Evolutionary conservation across 2,329 filamentous ascomycete genomes (phyloP).

Genomic region (Ascochyta clinopodiicola): DNA sequence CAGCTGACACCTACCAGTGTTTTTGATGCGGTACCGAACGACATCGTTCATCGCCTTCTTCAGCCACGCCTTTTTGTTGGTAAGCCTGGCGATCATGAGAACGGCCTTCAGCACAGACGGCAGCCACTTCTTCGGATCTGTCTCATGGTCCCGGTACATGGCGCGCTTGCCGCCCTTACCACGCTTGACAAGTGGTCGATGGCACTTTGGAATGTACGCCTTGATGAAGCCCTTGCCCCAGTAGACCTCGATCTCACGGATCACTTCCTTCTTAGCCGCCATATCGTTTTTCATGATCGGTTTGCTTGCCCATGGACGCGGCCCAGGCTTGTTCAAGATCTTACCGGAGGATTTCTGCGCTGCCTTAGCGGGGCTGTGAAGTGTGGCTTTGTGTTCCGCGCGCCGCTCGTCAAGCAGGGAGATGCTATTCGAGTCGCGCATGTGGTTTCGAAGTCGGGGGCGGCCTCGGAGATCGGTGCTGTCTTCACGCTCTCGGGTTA

Average conservation of each 20-base stretch:
- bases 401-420: neutral
- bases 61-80: conserved; percentile 28
- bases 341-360: conserved; percentile 7
- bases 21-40: conserved; percentile 38
- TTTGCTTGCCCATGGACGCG: conserved; percentile 21
- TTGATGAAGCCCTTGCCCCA: conserved; percentile 41
- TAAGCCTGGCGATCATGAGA: conserved; percentile 33
- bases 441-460: neutral
- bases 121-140: conserved; percentile 39
- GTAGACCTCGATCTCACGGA: conserved; percentile 33
- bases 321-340: conserved; percentile 26
- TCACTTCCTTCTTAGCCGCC: conserved; percentile 30
- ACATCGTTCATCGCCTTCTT: conserved; percentile 36
- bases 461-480: neutral
- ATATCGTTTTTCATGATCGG: conserved; percentile 38
- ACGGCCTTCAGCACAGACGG: conserved; percentile 38
- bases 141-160: conserved; percentile 30
- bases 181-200: conserved; percentile 36
- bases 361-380: conserved; percentile 6
- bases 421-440: neutral
- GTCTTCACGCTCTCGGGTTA: neutral
- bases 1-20: conserved; percentile 22
- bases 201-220: conserved; percentile 37
- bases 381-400: neutral
- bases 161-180: conserved; percentile 23